Base-by-base conservation (phyloP, 2,329 filamentous ascomycete species). In the Phaeoacremonium minimum region DNA sequence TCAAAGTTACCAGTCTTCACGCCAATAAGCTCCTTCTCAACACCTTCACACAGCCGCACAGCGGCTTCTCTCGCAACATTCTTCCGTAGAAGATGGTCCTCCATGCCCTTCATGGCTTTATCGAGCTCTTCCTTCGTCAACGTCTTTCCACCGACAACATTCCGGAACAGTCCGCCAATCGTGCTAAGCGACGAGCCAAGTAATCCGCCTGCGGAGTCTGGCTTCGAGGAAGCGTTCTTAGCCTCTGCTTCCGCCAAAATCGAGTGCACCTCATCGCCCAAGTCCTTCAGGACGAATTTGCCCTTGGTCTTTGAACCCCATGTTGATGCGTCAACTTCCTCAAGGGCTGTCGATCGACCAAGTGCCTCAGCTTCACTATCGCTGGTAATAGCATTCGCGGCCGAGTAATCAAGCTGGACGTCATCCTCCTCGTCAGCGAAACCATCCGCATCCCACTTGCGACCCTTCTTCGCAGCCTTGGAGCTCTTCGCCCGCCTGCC, bases 61-160 rank as follows among this genome's bases (percentile, higher is more conserved):
- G 91, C 93, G 13, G 93, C 93, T 68, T 97, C 93, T 36, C 87
- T 85, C 0, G 93, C 93, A 18, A 98, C 90, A 52, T 98, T 98
- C 71, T 98, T 98, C 64, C 85, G 83, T 41, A 98, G 66, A 6
- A 98, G 71, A 58, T 97, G 91, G 39, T 95, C 88, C 57, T 96
- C 88, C 88, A 98, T 96, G 19, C 85, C 86, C 63, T 91, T 93
- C 67, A 98, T 82, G 3, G 93, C 87, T 59, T 94, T 95, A 44
- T 88, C 85, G 15, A 98, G 74, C 53, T 97, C 91, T 46, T 85
- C 79, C 58, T 89, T 87, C 2, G 88, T 94, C 52, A 98, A 67
- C 1, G 84, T 87, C 69, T 96, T 96, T 45, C 94, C 93, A 37
- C 93, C 93, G 1, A 98, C 85, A 28, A 98, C 85, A 56, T 96